A percentile compares a stretch with the other conserved stretches of the same genome.
Conservation (phyloP, 495 filamentous ascomycete genomes). For the Bombardia bombarda region DNA sequence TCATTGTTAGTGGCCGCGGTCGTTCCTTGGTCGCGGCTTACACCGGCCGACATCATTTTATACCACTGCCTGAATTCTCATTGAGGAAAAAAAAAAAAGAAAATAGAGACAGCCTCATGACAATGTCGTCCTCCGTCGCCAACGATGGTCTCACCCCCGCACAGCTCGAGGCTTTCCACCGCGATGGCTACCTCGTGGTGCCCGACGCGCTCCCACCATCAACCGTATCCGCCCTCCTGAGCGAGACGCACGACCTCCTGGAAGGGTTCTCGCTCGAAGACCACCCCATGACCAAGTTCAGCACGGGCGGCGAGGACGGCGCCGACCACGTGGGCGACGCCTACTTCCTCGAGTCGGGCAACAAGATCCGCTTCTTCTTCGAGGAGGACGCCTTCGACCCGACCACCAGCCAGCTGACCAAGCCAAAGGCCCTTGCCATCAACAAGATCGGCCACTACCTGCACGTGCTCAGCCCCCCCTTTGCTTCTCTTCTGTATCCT, state of each 20-base stretch:
- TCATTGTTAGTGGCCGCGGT: too few species aligned
- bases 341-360: conserved; percentile 83
- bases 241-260: conserved; percentile 67
- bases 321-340: conserved; percentile 79
- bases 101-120: neutral
- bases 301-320: conserved; percentile 60
- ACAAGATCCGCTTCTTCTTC: conserved; percentile 96
- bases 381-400: conserved; percentile 80
- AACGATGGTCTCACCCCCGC: conserved; percentile 52
- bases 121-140: neutral
- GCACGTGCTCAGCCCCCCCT: conserved; percentile 66
- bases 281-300: conserved; percentile 91
- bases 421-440: conserved; percentile 73
- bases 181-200: conserved; percentile 86
- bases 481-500: conserved; percentile 50
- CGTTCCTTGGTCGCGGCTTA: too few species aligned
- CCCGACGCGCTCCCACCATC: conserved; percentile 61
- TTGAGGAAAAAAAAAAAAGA: neutral
- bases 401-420: conserved; percentile 45
- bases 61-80: too few species aligned
- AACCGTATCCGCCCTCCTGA: conserved; percentile 60
- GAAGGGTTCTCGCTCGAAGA: conserved; percentile 62
- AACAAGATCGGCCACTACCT: conserved; percentile 97
- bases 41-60: too few species aligned
- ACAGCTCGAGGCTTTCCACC: conserved; percentile 64